phyloP scores from a whole-genome alignment of 345 rosid species.

The Salix suchowensis region DNA sequence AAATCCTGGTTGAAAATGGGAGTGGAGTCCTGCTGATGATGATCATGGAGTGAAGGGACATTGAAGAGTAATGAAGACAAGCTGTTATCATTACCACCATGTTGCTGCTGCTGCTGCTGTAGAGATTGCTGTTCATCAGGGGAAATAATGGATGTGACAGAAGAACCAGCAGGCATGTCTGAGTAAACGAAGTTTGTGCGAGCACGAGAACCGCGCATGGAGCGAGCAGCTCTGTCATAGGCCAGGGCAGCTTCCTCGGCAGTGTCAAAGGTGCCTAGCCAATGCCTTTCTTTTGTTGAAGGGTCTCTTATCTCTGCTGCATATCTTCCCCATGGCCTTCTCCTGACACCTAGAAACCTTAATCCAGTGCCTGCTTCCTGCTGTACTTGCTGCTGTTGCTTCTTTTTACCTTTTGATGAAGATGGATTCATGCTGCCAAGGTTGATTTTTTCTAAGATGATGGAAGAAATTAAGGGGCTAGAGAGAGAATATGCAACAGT shows the following conservation, averaged over 20 bases:
- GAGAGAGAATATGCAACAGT: not conserved
- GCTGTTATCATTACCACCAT: slow-evolving; percentile 1
- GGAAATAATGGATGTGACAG: slow-evolving; percentile 69
- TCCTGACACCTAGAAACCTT: slow-evolving; percentile 67
- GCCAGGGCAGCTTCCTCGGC: slow-evolving; percentile 87
- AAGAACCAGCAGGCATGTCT: slow-evolving; percentile 68
- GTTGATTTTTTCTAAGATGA: too few relatives aligned
- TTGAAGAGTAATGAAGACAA: slow-evolving; percentile 7
- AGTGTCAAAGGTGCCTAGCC: slow-evolving; percentile 84
- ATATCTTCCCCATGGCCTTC: slow-evolving; percentile 88
- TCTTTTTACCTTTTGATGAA: slow-evolving; percentile 54
- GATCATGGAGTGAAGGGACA: slow-evolving; percentile 3
- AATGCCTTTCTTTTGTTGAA: slow-evolving; percentile 73
- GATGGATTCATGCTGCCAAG: slow-evolving; percentile 40
- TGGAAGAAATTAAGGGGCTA: not conserved
- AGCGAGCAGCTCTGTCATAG: slow-evolving; percentile 71
- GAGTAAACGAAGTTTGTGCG: slow-evolving; percentile 84
- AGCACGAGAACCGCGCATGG: slow-evolving; percentile 70
- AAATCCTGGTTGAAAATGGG: slow-evolving; percentile 23
- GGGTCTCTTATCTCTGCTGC: slow-evolving; percentile 89
- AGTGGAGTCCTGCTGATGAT: slow-evolving; percentile 10
- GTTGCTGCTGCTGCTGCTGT: not conserved
- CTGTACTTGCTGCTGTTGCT: slow-evolving; percentile 25
- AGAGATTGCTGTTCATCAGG: slow-evolving; percentile 44
- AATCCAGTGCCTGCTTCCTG: slow-evolving; percentile 10